These are phyloP conservation scores for Ceratocystis smalleyi DNA, from an alignment of 2,329 filamentous ascomycete species.

Conservation along the genomic window DNA sequence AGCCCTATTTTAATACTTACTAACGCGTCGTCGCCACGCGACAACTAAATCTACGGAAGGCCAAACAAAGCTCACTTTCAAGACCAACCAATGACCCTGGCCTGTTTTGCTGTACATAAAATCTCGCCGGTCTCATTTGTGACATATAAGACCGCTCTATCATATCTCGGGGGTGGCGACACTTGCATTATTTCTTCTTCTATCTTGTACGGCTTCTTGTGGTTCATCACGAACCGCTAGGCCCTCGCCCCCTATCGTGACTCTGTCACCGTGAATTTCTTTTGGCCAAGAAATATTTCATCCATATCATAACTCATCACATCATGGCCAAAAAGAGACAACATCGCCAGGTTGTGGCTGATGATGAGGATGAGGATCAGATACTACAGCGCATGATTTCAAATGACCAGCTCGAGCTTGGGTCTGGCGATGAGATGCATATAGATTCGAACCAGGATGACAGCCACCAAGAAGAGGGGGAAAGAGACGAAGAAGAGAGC, in stretches of 20 bases:
- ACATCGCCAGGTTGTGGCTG: not conserved
- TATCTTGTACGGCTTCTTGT: too few species aligned
- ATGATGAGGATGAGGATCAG: conserved; percentile 2
- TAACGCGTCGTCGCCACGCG: not conserved
- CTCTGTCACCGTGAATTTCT: not conserved
- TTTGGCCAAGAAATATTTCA: not conserved
- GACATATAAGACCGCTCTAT: too few species aligned
- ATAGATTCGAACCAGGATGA: not conserved
- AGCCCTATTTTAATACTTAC: not conserved
- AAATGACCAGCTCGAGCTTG: not conserved
- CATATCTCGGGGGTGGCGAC: too few species aligned
- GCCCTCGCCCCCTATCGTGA: too few species aligned
- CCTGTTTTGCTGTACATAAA: not conserved
- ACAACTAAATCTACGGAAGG: not conserved
- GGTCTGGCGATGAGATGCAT: not conserved
- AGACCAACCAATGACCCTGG: too few species aligned
- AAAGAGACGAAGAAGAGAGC: not conserved
- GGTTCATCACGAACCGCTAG: too few species aligned
- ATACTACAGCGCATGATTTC: not conserved
- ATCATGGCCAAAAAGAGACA: not conserved
- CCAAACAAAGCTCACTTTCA: not conserved
- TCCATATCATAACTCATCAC: not conserved
- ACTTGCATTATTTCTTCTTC: too few species aligned
- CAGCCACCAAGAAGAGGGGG: not conserved
- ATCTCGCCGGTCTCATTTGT: not conserved